Conservation (phyloP, 768 basidiomycete genomes). For the Hebeloma cylindrosporum region DNA sequence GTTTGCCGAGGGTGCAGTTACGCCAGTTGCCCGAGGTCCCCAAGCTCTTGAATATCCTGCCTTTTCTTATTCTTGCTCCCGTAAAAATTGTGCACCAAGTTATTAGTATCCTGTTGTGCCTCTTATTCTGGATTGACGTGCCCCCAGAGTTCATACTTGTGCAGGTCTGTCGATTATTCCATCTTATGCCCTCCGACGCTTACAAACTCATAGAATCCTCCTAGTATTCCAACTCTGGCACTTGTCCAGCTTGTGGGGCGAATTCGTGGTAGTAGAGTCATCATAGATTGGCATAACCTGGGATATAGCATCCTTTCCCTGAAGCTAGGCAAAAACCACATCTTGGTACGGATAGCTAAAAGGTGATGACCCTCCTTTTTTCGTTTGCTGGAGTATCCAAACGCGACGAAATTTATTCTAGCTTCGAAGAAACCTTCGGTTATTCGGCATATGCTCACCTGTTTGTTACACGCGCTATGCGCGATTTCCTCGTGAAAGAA, state of each 20-base stretch:
- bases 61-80: conserved; percentile 75
- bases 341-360: conserved; percentile 72
- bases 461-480: conserved; percentile 92
- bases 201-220: conserved; percentile 72
- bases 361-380: conserved; percentile 49
- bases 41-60: conserved; percentile 46
- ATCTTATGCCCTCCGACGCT: background rate
- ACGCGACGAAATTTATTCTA: conserved; percentile 28
- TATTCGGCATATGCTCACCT: conserved; percentile 82
- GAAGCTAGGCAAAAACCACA: conserved; percentile 66
- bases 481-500: conserved; percentile 59
- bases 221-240: conserved; percentile 90
- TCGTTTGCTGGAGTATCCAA: background rate
- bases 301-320: conserved; percentile 92
- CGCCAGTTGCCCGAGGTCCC: conserved; percentile 71
- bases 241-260: conserved; percentile 74
- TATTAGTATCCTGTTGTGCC: conserved; percentile 54
- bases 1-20: conserved; percentile 62
- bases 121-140: conserved; percentile 58
- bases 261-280: conserved; percentile 76
- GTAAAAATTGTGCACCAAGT: conserved; percentile 78
- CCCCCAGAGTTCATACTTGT: conserved; percentile 86
- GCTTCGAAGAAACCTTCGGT: conserved; percentile 86
- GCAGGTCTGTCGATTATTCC: conserved; percentile 58
- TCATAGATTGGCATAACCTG: conserved; percentile 99